Evolutionary conservation across 108 stramenopile genomes (phyloP).

Genomic region (Hondaea fermentalgiana): DNA sequence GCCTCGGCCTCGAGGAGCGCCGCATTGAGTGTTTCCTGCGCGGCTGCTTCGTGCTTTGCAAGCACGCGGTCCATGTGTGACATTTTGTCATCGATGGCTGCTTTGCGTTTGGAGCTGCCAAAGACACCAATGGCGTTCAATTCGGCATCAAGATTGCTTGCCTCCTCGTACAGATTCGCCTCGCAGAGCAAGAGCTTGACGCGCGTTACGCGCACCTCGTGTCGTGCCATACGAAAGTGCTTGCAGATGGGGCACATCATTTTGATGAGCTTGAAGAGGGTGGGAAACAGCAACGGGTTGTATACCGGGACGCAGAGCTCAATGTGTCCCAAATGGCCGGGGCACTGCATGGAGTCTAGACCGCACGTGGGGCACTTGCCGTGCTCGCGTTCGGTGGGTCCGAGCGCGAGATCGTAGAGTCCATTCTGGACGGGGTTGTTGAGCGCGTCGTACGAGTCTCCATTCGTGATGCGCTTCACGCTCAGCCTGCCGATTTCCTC

Average conservation of each 20-base stretch:
- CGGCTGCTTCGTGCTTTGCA: conserved; percentile 17
- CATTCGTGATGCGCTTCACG: conserved; percentile 76
- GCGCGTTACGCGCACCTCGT: conserved; percentile 31
- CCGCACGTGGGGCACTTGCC: conserved; percentile 81
- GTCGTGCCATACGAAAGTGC: conserved; percentile 53
- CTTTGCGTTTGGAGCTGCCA: background rate
- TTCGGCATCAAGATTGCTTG: conserved; percentile 58
- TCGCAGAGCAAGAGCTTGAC: conserved; percentile 63
- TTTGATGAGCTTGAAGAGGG: conserved; percentile 65
- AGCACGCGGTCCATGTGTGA: background rate
- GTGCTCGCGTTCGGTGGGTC: background rate
- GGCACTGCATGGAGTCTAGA: conserved; percentile 61
- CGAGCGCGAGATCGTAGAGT: background rate
- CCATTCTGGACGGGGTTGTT: conserved; percentile 63
- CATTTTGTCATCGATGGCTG: background rate
- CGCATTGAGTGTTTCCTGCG: background rate
- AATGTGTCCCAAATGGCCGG: conserved; percentile 92
- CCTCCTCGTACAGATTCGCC: conserved; percentile 42
- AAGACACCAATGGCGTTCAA: background rate
- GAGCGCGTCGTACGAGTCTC: conserved; percentile 69
- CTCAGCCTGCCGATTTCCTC: conserved; percentile 74
- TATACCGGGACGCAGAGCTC: conserved; percentile 91
- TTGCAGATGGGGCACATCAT: conserved; percentile 89
- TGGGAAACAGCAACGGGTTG: conserved; percentile 76
- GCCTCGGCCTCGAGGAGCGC: background rate